These are phyloP conservation scores for Massospora cicadina DNA, from an alignment of 371 early-diverging fungal species.

Conservation along the genomic window DNA sequence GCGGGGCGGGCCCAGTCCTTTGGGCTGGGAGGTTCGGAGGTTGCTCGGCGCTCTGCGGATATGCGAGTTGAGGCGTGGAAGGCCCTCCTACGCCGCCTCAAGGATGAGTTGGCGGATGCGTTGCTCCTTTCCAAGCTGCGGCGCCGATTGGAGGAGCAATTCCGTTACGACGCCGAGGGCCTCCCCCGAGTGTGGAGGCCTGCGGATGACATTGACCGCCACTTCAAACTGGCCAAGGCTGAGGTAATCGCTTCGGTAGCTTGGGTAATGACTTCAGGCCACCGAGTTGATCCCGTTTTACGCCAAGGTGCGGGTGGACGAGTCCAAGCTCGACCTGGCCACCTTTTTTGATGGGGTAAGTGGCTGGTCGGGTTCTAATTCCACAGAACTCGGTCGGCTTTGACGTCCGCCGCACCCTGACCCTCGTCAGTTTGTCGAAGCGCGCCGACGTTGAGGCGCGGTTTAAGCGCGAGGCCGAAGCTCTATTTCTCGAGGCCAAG, in stretches of 20 bases:
- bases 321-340: conserved; percentile 19
- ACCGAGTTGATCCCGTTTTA: conserved; percentile 42
- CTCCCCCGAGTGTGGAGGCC: conserved; percentile 89
- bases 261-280: conserved; percentile 18
- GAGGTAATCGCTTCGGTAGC: conserved; percentile 18
- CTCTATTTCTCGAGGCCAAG: conserved; percentile 84
- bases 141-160: conserved; percentile 51
- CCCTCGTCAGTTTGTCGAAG: conserved; percentile 17
- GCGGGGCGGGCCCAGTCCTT: not conserved
- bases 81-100: conserved; percentile 42
- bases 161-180: conserved; percentile 81
- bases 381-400: not conserved
- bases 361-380: not conserved
- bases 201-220: conserved; percentile 77
- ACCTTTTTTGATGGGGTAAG: not conserved
- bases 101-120: conserved; percentile 64
- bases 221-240: conserved; percentile 52
- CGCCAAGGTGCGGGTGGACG: conserved; percentile 29
- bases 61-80: conserved; percentile 53
- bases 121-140: conserved; percentile 60
- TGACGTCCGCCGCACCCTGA: not conserved
- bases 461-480: conserved; percentile 77
- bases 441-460: conserved; percentile 56
- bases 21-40: not conserved
- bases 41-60: not conserved